These are phyloP conservation scores for Emergomyces africanus DNA, from an alignment of 2,329 filamentous ascomycete species.

Conservation along the genomic window DNA sequence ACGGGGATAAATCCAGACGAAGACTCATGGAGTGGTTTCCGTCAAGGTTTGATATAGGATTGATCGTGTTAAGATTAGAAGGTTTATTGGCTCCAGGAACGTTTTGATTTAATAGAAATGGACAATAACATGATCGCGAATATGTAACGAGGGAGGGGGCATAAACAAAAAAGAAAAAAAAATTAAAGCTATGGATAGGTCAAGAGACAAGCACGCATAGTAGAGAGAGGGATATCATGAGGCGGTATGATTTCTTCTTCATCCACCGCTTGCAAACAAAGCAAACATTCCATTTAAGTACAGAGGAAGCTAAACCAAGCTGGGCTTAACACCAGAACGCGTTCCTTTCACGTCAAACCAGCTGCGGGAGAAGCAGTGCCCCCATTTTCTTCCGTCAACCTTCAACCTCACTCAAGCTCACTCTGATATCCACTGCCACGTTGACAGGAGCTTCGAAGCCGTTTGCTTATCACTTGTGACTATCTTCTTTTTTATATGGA, in stretches of 20 bases:
- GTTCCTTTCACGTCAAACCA: neutral
- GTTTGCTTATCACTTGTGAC: neutral
- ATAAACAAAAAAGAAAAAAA: neutral
- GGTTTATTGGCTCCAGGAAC: neutral
- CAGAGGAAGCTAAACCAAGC: constrained; percentile 1
- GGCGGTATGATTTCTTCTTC: too few species aligned
- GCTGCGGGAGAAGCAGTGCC: too few species aligned
- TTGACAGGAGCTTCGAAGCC: neutral
- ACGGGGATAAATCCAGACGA: neutral
- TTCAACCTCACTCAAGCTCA: neutral
- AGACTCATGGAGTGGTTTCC: neutral
- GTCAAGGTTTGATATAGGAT: neutral
- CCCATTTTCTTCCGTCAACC: neutral
- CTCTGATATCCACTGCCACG: neutral
- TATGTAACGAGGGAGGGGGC: neutral
- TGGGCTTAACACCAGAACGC: neutral
- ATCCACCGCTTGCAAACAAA: too few species aligned
- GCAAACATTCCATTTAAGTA: constrained; percentile 10
- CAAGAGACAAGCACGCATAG: neutral
- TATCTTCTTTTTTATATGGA: neutral
- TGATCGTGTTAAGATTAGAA: neutral
- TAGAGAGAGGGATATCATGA: neutral
- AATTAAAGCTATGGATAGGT: neutral
- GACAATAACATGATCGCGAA: neutral
- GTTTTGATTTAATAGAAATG: neutral